Conservation (phyloP, 139 green algal species). For the Mychonastes homosphaera region DNA sequence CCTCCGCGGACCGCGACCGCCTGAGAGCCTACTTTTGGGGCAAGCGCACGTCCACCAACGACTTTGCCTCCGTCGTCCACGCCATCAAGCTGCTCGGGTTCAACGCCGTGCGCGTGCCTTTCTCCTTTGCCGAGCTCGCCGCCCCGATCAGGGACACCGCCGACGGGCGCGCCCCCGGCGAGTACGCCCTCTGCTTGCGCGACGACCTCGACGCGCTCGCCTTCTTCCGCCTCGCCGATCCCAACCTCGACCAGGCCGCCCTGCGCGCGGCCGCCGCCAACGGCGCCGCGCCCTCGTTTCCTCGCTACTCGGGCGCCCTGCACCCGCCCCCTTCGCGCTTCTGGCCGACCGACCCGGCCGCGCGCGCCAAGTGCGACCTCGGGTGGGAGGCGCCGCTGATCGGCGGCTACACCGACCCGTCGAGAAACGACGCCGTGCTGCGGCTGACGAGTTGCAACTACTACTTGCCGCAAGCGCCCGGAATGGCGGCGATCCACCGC, state of each 20-base stretch:
- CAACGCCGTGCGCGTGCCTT: constrained; percentile 44
- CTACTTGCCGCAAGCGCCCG: constrained; percentile 17
- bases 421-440: constrained; percentile 1
- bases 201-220: no score
- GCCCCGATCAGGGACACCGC: no score
- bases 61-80: constrained; percentile 14
- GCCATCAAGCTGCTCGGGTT: constrained; percentile 48
- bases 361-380: constrained; percentile 13
- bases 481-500: constrained; percentile 13
- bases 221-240: no score
- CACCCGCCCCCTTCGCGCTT: no score
- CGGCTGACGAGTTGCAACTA: constrained; percentile 22
- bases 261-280: no score
- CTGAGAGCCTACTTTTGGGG: constrained; percentile 4
- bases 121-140: no score
- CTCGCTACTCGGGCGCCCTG: no score
- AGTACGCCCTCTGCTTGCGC: no score
- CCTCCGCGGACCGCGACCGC: not conserved
- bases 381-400: constrained; percentile 14
- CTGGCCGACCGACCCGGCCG: no score
- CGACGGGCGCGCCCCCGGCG: no score
- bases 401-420: constrained; percentile 7
- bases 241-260: no score
- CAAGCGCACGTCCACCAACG: constrained; percentile 18
- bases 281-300: no score